These are phyloP conservation scores for Pyrenophora teres DNA, from an alignment of 2,329 filamentous ascomycete genomes.

Conservation along the genomic window DNA sequence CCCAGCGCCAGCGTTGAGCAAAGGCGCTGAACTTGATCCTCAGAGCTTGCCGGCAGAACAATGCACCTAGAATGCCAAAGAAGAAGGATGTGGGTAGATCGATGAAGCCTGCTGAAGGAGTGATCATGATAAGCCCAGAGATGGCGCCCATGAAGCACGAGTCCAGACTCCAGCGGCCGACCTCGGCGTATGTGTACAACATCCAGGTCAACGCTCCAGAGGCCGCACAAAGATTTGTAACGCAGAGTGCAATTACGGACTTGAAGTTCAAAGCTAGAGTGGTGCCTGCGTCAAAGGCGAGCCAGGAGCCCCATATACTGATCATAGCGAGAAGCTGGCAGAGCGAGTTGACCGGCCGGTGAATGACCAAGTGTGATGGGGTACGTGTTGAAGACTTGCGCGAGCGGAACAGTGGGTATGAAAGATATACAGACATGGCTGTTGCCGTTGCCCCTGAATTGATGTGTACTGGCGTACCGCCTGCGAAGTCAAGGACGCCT, in stretches of 20 bases:
- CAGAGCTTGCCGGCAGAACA: constrained; percentile 57
- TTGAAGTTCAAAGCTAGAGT: constrained; percentile 57
- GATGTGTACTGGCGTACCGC: constrained; percentile 48
- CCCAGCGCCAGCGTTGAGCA: constrained; percentile 56
- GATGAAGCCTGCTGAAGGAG: constrained; percentile 56
- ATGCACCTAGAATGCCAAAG: constrained; percentile 55
- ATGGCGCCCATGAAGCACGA: constrained; percentile 59
- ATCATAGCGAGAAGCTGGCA: constrained; percentile 56
- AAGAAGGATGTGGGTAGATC: constrained; percentile 56
- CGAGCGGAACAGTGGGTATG: constrained; percentile 56
- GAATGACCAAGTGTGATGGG: constrained; percentile 54
- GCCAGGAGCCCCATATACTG: constrained; percentile 59
- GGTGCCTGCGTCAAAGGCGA: constrained; percentile 58
- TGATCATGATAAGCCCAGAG: constrained; percentile 59
- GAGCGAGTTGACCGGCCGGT: constrained; percentile 55
- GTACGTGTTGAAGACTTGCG: constrained; percentile 52
- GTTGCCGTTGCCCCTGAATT: constrained; percentile 51
- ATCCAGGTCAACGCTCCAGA: constrained; percentile 56
- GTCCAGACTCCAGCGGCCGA: constrained; percentile 55
- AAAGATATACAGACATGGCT: constrained; percentile 56
- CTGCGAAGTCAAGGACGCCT: constrained; percentile 55
- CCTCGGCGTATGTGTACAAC: constrained; percentile 51
- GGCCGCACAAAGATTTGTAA: constrained; percentile 57
- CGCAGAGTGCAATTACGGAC: constrained; percentile 56
- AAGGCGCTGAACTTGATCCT: constrained; percentile 58